These are phyloP conservation scores for Inga laurina DNA, from an alignment of 306 rosid genomes.

Conservation along the genomic window DNA sequence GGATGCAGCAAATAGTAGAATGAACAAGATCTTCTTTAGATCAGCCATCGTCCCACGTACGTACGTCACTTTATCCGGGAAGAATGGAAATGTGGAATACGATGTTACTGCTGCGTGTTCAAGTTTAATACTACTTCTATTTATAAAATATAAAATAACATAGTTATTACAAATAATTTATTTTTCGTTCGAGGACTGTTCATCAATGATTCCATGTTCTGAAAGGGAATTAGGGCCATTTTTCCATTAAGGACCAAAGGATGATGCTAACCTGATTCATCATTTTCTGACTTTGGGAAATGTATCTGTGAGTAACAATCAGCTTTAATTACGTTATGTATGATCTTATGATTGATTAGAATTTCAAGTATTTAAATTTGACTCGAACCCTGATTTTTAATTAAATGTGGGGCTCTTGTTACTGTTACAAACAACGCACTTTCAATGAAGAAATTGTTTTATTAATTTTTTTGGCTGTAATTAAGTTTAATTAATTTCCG, in stretches of 20 bases:
- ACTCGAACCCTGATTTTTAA: not conserved
- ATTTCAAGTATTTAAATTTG: not conserved
- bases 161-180: not conserved
- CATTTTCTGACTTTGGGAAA: not conserved
- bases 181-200: not conserved
- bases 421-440: not conserved
- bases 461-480: no score
- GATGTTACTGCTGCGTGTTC: not conserved
- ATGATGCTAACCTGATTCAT: not conserved
- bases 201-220: not conserved
- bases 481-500: no score
- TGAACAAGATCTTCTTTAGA: not conserved
- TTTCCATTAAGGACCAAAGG: not conserved
- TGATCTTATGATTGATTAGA: not conserved
- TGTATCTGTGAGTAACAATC: not conserved
- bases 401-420: no score
- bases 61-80: not conserved
- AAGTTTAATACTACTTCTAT: not conserved
- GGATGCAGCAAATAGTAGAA: not conserved
- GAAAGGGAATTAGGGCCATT: not conserved
- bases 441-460: not conserved
- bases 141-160: not conserved
- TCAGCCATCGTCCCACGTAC: not conserved
- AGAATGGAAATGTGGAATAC: not conserved
- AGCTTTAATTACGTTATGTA: not conserved